Evolutionary conservation across 306 rosid species (phyloP), one percentile per base, ranked within the genome.

Genomic region (Mucuna pruriens): DNA sequence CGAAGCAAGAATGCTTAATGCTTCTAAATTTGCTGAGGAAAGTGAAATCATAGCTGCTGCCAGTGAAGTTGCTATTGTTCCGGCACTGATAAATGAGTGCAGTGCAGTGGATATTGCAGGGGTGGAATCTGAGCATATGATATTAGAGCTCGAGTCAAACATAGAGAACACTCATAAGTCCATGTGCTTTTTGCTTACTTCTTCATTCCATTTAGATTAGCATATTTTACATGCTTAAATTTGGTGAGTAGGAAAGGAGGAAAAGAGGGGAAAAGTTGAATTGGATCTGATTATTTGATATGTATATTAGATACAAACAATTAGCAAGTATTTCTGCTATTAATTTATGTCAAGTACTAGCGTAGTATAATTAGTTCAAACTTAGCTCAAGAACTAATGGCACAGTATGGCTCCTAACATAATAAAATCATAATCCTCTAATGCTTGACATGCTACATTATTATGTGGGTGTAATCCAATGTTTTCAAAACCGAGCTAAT

Each of bases 21-120:
- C 96, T 78, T 79, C 92, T 61, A 89, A 88, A 91, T 89, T 85
- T 65, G 93, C 90, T 10, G 75, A 60, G 62, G 92, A 86, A 61
- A 88, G 77, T 26, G 88, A 86, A 57, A 91, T 46, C 78, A 86
- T 31, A 57, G 85, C 85, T 26, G 86, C 84, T 74, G 77, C 87
- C 25, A 88, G 31, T 74, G 96, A 90, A 64, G 96, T 91, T 49
- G 86, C 85, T 68, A 91, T 61, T 60, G 90, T 74, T 80, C 93
- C 93, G 1, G 86, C 93, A 65, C 87, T 89, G 74, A 91, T 82
- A 77, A 86, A 91, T 62, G 90, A 83, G 82, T 86, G 73, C 40
- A 89, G 39, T 68, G 90, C 88, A 26, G 80, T 61, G 75, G 93
- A 88, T 48, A 85, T 46, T 78, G 85, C 60, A 58, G 93, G 92